Conservation (phyloP, 2,329 filamentous ascomycete genomes). For the Septoria linicola region DNA sequence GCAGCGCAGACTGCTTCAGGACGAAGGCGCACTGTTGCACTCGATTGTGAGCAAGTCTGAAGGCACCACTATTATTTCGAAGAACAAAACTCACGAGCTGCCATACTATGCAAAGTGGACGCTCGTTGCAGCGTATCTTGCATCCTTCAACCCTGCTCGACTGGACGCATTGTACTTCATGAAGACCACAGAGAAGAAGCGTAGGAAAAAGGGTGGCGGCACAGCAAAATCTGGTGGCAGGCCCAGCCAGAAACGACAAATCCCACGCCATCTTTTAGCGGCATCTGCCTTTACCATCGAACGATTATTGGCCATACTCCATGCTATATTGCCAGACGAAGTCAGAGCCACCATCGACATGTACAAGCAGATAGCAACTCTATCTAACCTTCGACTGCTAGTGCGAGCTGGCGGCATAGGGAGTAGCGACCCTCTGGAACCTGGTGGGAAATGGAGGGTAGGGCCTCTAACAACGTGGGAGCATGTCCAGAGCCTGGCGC, state of each 20-base stretch:
- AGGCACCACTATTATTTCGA: constrained; percentile 16
- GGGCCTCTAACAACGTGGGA: constrained; percentile 70
- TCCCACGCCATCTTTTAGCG: constrained; percentile 72
- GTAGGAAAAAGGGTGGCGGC: constrained; percentile 52
- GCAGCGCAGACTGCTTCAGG: constrained; percentile 67
- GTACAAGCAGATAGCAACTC: constrained; percentile 62
- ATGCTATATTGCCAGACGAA: constrained; percentile 58
- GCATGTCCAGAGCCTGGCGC: constrained; percentile 65
- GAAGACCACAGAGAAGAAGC: constrained; percentile 59
- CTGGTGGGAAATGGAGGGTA: constrained; percentile 71
- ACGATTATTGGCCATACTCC: constrained; percentile 74
- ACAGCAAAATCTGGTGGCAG: constrained; percentile 35
- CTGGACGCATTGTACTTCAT: constrained; percentile 75
- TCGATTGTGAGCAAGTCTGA: constrained; percentile 50
- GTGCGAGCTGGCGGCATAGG: constrained; percentile 61
- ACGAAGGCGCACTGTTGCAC: constrained; percentile 68
- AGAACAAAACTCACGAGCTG: constrained; percentile 47
- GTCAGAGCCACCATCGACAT: constrained; percentile 49
- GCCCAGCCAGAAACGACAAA: constrained; percentile 60
- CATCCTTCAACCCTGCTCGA: constrained; percentile 74
- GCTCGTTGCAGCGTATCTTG: constrained; percentile 74
- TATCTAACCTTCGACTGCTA: constrained; percentile 68
- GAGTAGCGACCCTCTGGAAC: constrained; percentile 64
- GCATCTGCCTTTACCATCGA: constrained; percentile 76
- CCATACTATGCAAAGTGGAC: constrained; percentile 73